phyloP scores from a whole-genome alignment of 2,329 filamentous ascomycete genomes.

The Monascus ruber region DNA sequence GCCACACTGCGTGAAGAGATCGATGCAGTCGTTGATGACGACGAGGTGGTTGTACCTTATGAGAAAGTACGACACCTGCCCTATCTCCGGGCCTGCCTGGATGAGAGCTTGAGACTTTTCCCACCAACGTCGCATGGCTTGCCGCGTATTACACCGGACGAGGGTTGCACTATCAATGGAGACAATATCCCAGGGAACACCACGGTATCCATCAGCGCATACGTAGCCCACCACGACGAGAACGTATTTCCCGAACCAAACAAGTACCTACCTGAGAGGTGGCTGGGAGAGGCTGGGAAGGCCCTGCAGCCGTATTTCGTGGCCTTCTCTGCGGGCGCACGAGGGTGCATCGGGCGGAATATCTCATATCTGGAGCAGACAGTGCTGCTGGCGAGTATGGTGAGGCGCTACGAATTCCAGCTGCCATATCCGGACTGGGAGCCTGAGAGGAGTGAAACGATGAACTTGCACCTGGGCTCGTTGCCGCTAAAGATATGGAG shows the following conservation, averaged over 20 bases:
- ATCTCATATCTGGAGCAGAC: slow-evolving; percentile 38
- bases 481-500: too few species aligned
- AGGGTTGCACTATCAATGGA: slow-evolving; percentile 34
- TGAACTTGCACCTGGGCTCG: too few species aligned
- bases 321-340: slow-evolving; percentile 29
- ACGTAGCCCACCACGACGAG: slow-evolving; percentile 29
- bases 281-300: slow-evolving; percentile 31
- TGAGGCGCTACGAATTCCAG: slow-evolving; percentile 35
- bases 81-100: slow-evolving; percentile 42
- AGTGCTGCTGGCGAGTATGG: slow-evolving; percentile 32
- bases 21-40: slow-evolving; percentile 32
- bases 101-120: slow-evolving; percentile 39
- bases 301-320: slow-evolving; percentile 29
- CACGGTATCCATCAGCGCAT: slow-evolving; percentile 34
- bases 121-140: slow-evolving; percentile 36
- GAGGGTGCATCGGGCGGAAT: slow-evolving; percentile 33
- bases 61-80: slow-evolving; percentile 42
- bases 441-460: background rate
- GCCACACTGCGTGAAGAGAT: slow-evolving; percentile 35
- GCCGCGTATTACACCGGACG: slow-evolving; percentile 34
- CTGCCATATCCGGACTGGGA: slow-evolving; percentile 19
- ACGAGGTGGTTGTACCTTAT: slow-evolving; percentile 37
- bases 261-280: slow-evolving; percentile 31
- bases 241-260: slow-evolving; percentile 28
- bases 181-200: slow-evolving; percentile 37